Percentiles rank a stretch among this genome's conserved stretches.
Evolutionary conservation across 306 rosid genomes (phyloP).

Genomic region (Rosa chinensis): DNA sequence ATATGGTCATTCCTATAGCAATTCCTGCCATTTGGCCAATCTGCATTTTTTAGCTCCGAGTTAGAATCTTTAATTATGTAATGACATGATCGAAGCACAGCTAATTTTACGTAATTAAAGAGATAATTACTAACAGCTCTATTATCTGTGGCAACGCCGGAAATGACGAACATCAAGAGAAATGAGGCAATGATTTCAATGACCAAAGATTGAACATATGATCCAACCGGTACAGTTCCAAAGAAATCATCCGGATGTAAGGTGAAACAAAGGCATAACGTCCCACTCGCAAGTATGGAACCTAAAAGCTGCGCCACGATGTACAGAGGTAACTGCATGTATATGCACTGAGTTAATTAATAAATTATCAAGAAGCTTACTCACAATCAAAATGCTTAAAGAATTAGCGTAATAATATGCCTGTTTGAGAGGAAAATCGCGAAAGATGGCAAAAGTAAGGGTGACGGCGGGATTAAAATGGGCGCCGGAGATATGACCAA

Average conservation of each 20-base stretch:
- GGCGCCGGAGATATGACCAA: conserved; percentile 69
- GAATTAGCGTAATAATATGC: not conserved
- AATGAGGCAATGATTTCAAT: conserved; percentile 56
- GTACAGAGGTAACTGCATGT: conserved; percentile 57
- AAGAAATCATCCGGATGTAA: conserved; percentile 29
- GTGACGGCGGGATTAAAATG: conserved; percentile 70
- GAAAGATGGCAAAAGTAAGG: conserved; percentile 45
- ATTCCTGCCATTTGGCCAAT: conserved; percentile 69
- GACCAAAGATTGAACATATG: conserved; percentile 41
- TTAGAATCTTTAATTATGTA: not conserved
- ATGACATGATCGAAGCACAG: not conserved
- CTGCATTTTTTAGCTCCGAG: conserved; percentile 25
- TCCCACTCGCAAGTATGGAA: conserved; percentile 62
- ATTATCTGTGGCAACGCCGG: conserved; percentile 67
- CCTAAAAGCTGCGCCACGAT: conserved; percentile 47
- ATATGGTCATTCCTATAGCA: conserved; percentile 62
- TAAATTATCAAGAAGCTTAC: not conserved
- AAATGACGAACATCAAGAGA: conserved; percentile 68
- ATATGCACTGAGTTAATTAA: not conserved
- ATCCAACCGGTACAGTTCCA: conserved; percentile 59
- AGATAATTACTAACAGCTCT: conserved; percentile 52
- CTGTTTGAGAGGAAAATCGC: conserved; percentile 46
- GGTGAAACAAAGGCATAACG: conserved; percentile 42
- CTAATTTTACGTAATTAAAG: not conserved
- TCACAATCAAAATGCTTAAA: not conserved